Evolutionary conservation across 163 green algal species (phyloP), one percentile per base, ranked within the genome.

Genomic region (Prototheca stagnorum): DNA sequence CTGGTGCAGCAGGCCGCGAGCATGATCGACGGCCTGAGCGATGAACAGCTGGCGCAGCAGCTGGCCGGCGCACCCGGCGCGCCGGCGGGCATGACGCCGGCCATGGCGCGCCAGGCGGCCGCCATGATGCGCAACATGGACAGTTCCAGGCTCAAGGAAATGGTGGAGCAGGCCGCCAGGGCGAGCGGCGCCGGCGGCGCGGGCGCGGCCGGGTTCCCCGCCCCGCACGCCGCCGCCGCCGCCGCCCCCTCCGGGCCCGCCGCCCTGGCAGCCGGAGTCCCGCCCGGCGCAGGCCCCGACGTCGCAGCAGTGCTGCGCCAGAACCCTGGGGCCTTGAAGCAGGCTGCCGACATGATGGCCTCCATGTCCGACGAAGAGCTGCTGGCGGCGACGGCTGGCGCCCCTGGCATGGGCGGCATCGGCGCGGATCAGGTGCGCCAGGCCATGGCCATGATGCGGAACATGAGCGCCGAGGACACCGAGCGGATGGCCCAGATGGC

Each of bases 381-480:
- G 34, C 34, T 74, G 39, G 64, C 69, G 55, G 55, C 47, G n/a
- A 62, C 62, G 22, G 61, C 68, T 8, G 36, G 15, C 11, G 36
- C 36, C 8, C 15, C 33, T n/a, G n/a, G n/a, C n/a, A n/a, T n/a
- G 33, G 33, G 33, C 36, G 36, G 9, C 36, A n/a, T 17, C n/a
- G n/a, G 7, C 19, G 17, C 14, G 19, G 14, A 17, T 21, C 39
- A 21, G 14, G 19, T 9, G 1, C 21, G 39, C 7, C n/a, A 17
- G 37, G 36, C 54, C 37, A 22, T 68, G 1, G 48, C 56, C 42
- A 42, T 49, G 1, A 35, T 80, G 56, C 49, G 52, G 15, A 58
- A 40, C 49, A 77, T 77, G 59, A 46, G 43, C 19, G 27, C 61
- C 0, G 57, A 65, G 37, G 61, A 72, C 28, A 48, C 72, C 37